phyloP scores from a whole-genome alignment of 495 filamentous ascomycete species.

The Penicillium verhagenii region DNA sequence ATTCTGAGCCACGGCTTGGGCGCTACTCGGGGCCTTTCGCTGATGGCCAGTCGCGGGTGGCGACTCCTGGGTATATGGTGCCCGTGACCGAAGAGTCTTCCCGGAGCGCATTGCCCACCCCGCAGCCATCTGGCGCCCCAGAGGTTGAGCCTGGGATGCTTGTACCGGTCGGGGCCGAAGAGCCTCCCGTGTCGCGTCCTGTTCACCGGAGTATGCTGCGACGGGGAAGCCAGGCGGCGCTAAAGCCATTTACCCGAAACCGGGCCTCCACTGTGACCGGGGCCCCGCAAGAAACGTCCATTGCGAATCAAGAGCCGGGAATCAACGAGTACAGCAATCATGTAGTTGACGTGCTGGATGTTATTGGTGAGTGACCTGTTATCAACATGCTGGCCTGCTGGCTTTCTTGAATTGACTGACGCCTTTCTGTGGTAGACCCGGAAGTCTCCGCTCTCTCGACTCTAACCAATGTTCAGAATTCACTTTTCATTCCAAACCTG shows the following conservation, averaged over 20 bases:
- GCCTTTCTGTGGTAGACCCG: conserved; percentile 53
- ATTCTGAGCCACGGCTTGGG: conserved; percentile 43
- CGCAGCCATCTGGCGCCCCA: not conserved
- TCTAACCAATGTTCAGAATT: conserved; percentile 78
- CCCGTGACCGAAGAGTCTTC: conserved; percentile 41
- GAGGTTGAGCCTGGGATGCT: not conserved
- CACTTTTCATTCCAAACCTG: conserved; percentile 71
- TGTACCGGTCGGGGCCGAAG: conserved; percentile 3
- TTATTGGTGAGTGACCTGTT: conserved; percentile 55
- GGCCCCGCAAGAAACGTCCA: conserved; percentile 7
- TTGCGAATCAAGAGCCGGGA: conserved; percentile 5
- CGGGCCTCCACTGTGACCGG: conserved; percentile 36
- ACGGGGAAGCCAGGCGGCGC: conserved; percentile 33
- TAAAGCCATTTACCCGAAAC: conserved; percentile 37
- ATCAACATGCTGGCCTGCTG: not conserved
- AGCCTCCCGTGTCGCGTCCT: conserved; percentile 13
- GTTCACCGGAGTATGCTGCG: conserved; percentile 27
- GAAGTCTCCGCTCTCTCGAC: conserved; percentile 72
- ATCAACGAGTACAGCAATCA: conserved; percentile 52
- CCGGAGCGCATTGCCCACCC: conserved; percentile 15
- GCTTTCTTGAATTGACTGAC: not conserved
- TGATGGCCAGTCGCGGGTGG: conserved; percentile 32
- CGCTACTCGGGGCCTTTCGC: conserved; percentile 36
- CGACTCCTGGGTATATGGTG: conserved; percentile 35
- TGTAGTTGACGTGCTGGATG: conserved; percentile 68